Evolutionary conservation across 2,329 filamentous ascomycete species (phyloP).

Genomic region (Samsoniella hepiali): DNA sequence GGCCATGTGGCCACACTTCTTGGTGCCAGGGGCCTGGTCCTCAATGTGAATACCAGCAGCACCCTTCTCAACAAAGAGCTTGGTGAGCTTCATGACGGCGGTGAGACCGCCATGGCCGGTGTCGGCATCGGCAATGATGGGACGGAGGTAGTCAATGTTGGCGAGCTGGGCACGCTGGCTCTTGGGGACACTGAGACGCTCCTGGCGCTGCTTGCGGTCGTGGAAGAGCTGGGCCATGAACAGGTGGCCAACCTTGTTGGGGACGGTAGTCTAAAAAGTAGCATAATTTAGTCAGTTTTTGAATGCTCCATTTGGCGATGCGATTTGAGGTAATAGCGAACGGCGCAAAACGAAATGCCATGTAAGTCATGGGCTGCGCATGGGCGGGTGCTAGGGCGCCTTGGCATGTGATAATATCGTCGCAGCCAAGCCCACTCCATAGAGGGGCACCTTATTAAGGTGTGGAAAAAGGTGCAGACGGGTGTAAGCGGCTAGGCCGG

Average conservation of each 20-base stretch:
- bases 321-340: not conserved
- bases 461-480: constrained; percentile 6
- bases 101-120: constrained; percentile 96
- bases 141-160: constrained; percentile 90
- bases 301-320: not conserved
- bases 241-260: constrained; percentile 95
- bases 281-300: constrained; percentile 9
- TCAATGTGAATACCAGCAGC: constrained; percentile 98
- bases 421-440: constrained; percentile 14
- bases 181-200: constrained; percentile 76
- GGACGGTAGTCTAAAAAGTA: constrained; percentile 75
- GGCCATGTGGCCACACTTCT: constrained; percentile 99
- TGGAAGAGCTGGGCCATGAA: constrained; percentile 99
- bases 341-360: not conserved
- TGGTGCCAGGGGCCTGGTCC: constrained; percentile 95
- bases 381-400: not conserved
- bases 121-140: constrained; percentile 94
- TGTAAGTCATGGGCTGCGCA: not conserved
- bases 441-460: constrained; percentile 17
- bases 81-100: constrained; percentile 99
- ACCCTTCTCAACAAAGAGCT: constrained; percentile 94
- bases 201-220: constrained; percentile 97
- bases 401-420: constrained; percentile 20
- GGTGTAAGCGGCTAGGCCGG: constrained; percentile 16
- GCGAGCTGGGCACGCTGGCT: constrained; percentile 67